Evolutionary conservation across 176 grass and related monocot genomes (phyloP).

Genomic region (Calamus simplicifolius): DNA sequence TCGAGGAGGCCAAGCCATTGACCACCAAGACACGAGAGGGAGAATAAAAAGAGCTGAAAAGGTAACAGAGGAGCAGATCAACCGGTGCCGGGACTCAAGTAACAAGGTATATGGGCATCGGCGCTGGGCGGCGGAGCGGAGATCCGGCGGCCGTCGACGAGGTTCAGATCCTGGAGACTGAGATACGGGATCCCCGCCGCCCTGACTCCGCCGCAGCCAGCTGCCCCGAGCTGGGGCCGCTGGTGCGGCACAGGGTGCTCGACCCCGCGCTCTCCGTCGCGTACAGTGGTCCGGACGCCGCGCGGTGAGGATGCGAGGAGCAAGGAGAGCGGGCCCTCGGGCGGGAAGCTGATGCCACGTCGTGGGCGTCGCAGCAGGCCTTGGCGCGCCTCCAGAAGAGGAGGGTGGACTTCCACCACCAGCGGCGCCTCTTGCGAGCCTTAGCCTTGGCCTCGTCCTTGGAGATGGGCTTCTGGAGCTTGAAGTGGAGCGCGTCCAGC

Average conservation of each 20-base stretch:
- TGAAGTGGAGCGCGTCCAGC: constrained; percentile 33
- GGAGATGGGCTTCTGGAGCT: constrained; percentile 42
- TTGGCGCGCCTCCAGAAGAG: constrained; percentile 35
- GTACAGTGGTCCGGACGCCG: background rate
- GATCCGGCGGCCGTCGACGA: background rate
- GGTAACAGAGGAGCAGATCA: too few species aligned
- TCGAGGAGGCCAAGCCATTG: too few species aligned
- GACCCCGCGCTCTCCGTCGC: too few species aligned
- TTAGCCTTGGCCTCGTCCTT: constrained; percentile 16
- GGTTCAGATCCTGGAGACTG: constrained; percentile 25
- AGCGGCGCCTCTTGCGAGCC: constrained; percentile 8
- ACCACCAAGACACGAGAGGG: too few species aligned
- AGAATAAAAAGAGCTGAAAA: too few species aligned
- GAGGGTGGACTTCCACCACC: constrained; percentile 52
- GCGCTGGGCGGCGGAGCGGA: background rate
- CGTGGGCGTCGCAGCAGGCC: background rate
- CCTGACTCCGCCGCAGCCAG: constrained; percentile 32
- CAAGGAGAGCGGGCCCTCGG: background rate
- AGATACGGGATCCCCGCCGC: constrained; percentile 17
- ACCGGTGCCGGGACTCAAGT: constrained; percentile 19
- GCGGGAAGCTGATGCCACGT: background rate
- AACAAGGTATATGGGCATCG: constrained; percentile 64
- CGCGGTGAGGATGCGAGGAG: background rate
- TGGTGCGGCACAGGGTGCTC: constrained; percentile 15
- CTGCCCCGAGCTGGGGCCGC: constrained; percentile 23